Base-by-base conservation (phyloP, 495 filamentous ascomycete species). In the Pyrenopolyporus hunteri region DNA sequence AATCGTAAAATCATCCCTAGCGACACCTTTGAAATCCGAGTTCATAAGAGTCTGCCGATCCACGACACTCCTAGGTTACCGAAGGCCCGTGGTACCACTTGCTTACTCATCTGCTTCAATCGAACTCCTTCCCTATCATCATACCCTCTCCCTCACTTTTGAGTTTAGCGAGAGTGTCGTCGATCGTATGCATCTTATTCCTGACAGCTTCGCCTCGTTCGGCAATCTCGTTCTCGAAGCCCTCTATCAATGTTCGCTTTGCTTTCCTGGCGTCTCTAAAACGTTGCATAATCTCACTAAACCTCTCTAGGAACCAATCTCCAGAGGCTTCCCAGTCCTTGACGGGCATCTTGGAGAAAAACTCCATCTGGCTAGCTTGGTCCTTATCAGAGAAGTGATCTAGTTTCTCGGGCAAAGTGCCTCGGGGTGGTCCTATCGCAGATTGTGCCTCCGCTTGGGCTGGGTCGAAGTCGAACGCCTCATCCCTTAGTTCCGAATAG, bases 291-390 rank as follows among this genome's bases (percentile, higher is more conserved):
- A 92, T 70, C 6, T 80, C 76, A 4, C 77, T 76, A 64, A 94
- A 93, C 57, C 81, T 82, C 2, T 85, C 83, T 10, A 93, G 74
- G 33, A 97, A 84, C 78, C 89, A 86, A 58, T 97, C 90, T 6
- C 92, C 92, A 10, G 87, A 84, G 42, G 88, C 80, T 69, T 97
- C 92, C 88, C 92, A 94, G 69, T 93, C 87, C 20, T 82, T 76
- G 17, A 90, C 79, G 2, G 82, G 67, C 67, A 96, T 76, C 4
- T 79, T 80, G 7, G 80, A 73, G 59, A 92, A 86, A 70, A 91
- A 90, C 1, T 76, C 71, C 42, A 76, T 75, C 54, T 90, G 87
- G 13, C 83, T 79, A 14, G 76, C 26, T 70, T 74, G 44, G 17
- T 70, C 62, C 52, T 76, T 61, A 50, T 23, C 33, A 44, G 67